Evolutionary conservation across 176 grass and related monocot species (phyloP), one percentile per base, ranked within the genome.

Genomic region (Pontederia paniculata): DNA sequence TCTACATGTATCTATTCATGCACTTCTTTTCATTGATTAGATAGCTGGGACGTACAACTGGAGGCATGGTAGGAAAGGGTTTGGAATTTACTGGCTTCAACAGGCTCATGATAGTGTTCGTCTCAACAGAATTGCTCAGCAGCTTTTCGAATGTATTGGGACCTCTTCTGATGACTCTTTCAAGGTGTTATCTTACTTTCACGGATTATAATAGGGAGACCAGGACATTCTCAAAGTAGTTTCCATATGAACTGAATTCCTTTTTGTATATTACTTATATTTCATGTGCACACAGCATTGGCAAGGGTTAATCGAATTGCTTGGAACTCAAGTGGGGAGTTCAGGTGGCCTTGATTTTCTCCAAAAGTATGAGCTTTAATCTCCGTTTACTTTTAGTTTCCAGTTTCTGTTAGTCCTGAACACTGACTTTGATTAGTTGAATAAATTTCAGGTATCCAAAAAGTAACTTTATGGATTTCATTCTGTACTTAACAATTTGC

Each of bases 41-140:
- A 74, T 83, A 74, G 83, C 83, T 53, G 91, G 91, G 50, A 81
- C 81, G 68, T 81, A 84, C 59, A 82, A 90, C 69, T 97, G 91
- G 91, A 97, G 90, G 61, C 86, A 97, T 79, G 91, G 91, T 47
- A 77, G 78, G 62, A 97, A 88, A 81, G 86, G 85, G 43, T 52
- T 71, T 44, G 91, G 86, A n/a, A 79, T 97, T 70, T 89, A 97
- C 65, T 97, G 91, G 91, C 89, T 97, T 66, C 85, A 97, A 66
- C 83, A 90, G 83, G 77, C 91, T 62, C 63, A 48, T 60, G 91
- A 97, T 60, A 83, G 79, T 87, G 64, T 70, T 65, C 48, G 77
- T 9, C 82, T 97, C 20, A 78, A 83, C 76, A 89, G 70, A 81
- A 97, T 97, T 73, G 86, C 91, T 71, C 86, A 90, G 73, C 79